These are phyloP conservation scores for Cyberlindnera veronae DNA, from an alignment of 805 yeast genomes.

Conservation along the genomic window DNA sequence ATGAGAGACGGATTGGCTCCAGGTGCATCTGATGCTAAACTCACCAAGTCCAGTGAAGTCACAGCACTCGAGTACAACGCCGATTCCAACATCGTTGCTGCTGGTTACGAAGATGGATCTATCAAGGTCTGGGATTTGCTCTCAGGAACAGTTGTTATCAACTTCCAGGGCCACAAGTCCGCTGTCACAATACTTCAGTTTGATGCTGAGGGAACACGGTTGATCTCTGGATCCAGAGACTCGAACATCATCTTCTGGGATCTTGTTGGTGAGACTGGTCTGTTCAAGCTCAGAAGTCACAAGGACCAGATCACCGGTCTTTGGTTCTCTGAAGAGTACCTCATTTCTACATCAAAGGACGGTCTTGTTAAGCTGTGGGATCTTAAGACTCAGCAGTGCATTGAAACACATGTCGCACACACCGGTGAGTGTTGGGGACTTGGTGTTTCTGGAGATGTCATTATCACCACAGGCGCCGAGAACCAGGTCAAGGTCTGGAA, in stretches of 20 bases:
- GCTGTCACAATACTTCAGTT: slow-evolving; percentile 68
- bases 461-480: slow-evolving; percentile 75
- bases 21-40: slow-evolving; percentile 65
- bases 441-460: slow-evolving; percentile 40
- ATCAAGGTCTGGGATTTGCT: slow-evolving; percentile 89
- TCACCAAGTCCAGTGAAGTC: slow-evolving; percentile 59
- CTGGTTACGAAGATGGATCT: slow-evolving; percentile 87
- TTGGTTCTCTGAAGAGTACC: slow-evolving; percentile 52
- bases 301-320: slow-evolving; percentile 84
- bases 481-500: slow-evolving; percentile 83
- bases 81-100: slow-evolving; percentile 69
- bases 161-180: slow-evolving; percentile 88
- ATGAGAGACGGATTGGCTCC: slow-evolving; percentile 66
- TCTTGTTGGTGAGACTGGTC: slow-evolving; percentile 85
- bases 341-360: slow-evolving; percentile 79
- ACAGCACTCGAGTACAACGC: slow-evolving; percentile 57
- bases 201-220: slow-evolving; percentile 78
- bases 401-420: slow-evolving; percentile 93
- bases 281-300: slow-evolving; percentile 84
- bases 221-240: slow-evolving; percentile 85
- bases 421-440: slow-evolving; percentile 91
- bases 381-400: slow-evolving; percentile 78
- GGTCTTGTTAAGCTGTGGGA: slow-evolving; percentile 95
- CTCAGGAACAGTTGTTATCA: slow-evolving; percentile 71
- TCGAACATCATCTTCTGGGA: slow-evolving; percentile 90